Evolutionary conservation across 2,329 filamentous ascomycete genomes (phyloP).

Genomic region (Metarhizium brunneum): DNA sequence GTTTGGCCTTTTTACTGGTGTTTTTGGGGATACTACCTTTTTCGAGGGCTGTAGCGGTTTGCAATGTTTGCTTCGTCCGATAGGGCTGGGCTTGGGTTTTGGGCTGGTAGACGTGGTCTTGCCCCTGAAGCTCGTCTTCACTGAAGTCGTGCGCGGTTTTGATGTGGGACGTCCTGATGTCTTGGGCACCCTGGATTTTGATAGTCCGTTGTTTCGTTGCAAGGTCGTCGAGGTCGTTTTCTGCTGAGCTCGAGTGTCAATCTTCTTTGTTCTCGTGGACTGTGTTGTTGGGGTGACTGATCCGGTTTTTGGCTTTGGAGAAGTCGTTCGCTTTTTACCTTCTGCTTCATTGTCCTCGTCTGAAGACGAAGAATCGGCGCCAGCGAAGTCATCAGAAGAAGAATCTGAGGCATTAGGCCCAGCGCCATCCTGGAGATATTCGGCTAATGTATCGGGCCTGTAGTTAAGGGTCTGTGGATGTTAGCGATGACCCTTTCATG

Average conservation of each 20-base stretch:
- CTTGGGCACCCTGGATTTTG: background rate
- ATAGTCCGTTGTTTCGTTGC: background rate
- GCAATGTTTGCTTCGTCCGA: background rate
- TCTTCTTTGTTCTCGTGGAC: conserved; percentile 13
- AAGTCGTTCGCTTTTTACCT: conserved; percentile 26
- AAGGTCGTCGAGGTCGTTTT: background rate
- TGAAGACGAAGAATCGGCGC: conserved; percentile 19
- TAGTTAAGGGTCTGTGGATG: conserved; percentile 24
- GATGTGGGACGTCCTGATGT: background rate
- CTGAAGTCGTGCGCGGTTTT: background rate
- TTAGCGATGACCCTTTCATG: background rate
- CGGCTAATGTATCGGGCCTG: conserved; percentile 16
- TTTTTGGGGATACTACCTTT: background rate
- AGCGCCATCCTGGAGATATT: conserved; percentile 15
- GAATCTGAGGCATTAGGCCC: conserved; percentile 20
- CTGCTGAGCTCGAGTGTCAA: conserved; percentile 21
- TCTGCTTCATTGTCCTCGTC: conserved; percentile 17
- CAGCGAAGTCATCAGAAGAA: conserved; percentile 26
- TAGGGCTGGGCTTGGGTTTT: background rate
- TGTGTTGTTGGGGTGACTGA: conserved; percentile 16
- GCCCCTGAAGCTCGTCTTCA: background rate
- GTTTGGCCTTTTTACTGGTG: background rate
- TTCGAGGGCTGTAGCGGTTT: background rate
- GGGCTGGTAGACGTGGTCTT: background rate
- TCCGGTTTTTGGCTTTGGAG: conserved; percentile 13